Evolutionary conservation across 129 eudicot species (phyloP).

Genomic region (Tagetes erecta): DNA sequence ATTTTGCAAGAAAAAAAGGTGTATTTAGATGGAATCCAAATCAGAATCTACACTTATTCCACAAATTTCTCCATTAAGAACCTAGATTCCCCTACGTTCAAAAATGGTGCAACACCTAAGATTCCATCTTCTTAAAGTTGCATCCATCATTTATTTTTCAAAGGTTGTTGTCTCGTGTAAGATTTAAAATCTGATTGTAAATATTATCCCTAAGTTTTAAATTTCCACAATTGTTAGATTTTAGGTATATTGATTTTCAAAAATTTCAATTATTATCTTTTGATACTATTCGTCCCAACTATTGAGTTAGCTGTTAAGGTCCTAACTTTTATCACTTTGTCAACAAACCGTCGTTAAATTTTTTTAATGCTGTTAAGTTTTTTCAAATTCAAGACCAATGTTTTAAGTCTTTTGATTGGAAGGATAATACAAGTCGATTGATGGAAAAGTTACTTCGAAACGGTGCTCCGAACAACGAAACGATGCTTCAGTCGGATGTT

Average conservation of each 20-base stretch:
- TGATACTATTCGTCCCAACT: too few species aligned
- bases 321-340: too few species aligned
- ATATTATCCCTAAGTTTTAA: background rate
- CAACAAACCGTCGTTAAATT: too few species aligned
- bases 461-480: too few species aligned
- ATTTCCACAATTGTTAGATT: background rate
- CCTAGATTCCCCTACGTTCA: conserved; percentile 32
- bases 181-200: background rate
- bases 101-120: conserved; percentile 44
- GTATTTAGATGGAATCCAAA: conserved; percentile 25
- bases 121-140: conserved; percentile 40
- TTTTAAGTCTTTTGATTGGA: too few species aligned
- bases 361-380: too few species aligned
- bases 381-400: too few species aligned
- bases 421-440: too few species aligned
- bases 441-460: too few species aligned
- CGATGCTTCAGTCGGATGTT: too few species aligned
- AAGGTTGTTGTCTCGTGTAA: conserved; percentile 23
- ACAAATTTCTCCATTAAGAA: conserved; percentile 33
- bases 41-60: conserved; percentile 37
- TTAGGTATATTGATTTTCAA: conserved; percentile 8
- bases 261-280: conserved; percentile 17
- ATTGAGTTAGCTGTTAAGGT: too few species aligned
- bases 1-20: background rate
- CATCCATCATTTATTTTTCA: conserved; percentile 14